Evolutionary conservation across 805 yeast species (phyloP), one percentile per base, ranked within the genome.

Genomic region (Starmera caribaea): DNA sequence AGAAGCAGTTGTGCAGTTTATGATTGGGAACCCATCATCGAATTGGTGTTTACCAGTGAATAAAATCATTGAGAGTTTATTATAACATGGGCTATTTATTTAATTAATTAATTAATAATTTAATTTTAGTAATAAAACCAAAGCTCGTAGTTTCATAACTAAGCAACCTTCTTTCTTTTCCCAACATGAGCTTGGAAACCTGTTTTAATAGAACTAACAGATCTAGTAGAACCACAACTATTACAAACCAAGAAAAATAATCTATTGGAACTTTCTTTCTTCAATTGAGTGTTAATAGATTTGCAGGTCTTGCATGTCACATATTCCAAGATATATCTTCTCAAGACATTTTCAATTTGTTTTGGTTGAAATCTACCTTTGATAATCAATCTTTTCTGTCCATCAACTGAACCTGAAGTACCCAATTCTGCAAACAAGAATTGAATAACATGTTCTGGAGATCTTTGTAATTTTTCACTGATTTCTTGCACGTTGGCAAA

Each of bases 131-230:
- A n/a, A n/a, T n/a, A n/a, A n/a, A n/a, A n/a, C n/a, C n/a, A n/a
- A n/a, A n/a, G n/a, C 24, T 21, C 24, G 24, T 21, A 21, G 24
- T 21, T 21, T n/a, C n/a, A n/a, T n/a, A n/a, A n/a, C n/a, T 21
- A 21, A 5, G 24, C 24, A 58, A 60, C 69, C 66, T 71, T 82
- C 78, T 79, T 84, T 80, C 90, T 84, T 65, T 83, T 81, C 53
- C 95, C 95, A 56, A 86, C 80, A 59, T 85, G 90, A 53, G 98
- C 99, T 73, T 89, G 96, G 95, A 86, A 92, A 82, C 99, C 99
- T 37, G 97, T 86, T 79, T 94, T 92, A 66, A 92, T 92, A 36
- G 96, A 87, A 51, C 92, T 79, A 42, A 92, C 99, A 38, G 97
- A 88, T 69, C 96, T 82, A 37, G 97, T 80, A 37, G 96, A 85